phyloP scores from a whole-genome alignment of 202 grass and related monocot species.

The Sporobolus alterniflorus region DNA sequence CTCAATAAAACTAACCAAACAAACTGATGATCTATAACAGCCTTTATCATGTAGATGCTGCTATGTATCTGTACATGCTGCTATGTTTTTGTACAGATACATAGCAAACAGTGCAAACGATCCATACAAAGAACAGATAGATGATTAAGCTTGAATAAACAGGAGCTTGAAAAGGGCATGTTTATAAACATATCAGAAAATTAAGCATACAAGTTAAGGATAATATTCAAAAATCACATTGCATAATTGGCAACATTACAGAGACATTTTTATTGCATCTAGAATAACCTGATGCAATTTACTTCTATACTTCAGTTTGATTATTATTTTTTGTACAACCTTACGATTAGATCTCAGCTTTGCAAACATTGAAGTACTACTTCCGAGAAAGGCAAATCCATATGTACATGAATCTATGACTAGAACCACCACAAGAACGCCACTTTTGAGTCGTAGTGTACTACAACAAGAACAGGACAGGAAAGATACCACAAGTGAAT shows the following conservation, averaged over 20 bases:
- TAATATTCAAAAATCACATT: neutral
- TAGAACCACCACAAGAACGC: neutral
- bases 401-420: constrained; percentile 34
- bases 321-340: neutral
- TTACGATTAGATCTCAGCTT: neutral
- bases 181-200: neutral
- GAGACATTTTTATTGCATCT: neutral
- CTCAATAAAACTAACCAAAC: neutral
- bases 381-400: constrained; percentile 20
- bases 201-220: neutral
- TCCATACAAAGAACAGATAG: neutral
- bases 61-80: neutral
- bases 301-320: neutral
- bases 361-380: constrained; percentile 12
- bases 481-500: constrained; percentile 20
- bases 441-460: constrained; percentile 19
- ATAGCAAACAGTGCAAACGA: constrained; percentile 23
- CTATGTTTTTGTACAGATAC: constrained; percentile 6
- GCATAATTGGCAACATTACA: neutral
- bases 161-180: neutral
- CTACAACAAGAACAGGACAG: constrained; percentile 13
- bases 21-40: neutral
- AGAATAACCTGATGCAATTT: neutral
- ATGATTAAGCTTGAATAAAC: constrained; percentile 7
- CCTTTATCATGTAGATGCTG: neutral